Evolutionary conservation across 148 eudicot species (phyloP).

Genomic region (Simmondsia chinensis): DNA sequence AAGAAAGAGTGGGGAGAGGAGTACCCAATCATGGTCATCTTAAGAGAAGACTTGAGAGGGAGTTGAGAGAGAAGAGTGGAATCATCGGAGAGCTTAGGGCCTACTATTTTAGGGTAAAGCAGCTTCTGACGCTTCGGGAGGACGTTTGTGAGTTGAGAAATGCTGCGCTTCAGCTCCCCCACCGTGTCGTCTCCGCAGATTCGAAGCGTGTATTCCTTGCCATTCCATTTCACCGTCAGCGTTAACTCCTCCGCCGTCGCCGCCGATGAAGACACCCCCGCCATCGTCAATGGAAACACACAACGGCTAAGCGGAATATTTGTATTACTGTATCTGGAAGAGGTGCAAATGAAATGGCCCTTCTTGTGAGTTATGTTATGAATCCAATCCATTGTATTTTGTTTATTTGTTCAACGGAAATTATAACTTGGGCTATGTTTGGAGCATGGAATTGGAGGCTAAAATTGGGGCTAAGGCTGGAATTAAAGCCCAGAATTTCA

Average conservation of each 20-base stretch:
- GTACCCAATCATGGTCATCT: conserved; percentile 96
- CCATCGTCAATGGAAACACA: no score
- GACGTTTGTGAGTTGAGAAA: conserved; percentile 69
- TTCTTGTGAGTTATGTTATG: no score
- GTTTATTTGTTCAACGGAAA: no score
- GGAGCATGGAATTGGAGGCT: no score
- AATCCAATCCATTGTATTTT: no score
- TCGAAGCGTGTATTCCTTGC: conserved; percentile 78
- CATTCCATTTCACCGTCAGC: conserved; percentile 92
- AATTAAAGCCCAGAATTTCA: no score
- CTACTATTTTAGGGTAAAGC: conserved; percentile 71
- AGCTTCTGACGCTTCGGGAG: conserved; percentile 95
- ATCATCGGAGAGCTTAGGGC: conserved; percentile 72
- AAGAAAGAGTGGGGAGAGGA: background rate
- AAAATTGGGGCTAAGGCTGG: no score
- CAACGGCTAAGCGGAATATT: no score
- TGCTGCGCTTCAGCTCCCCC: conserved; percentile 83
- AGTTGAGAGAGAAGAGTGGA: conserved; percentile 55
- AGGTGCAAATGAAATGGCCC: no score
- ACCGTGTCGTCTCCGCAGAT: conserved; percentile 88
- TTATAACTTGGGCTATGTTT: no score
- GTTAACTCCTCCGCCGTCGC: conserved; percentile 76
- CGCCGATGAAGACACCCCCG: conserved; percentile 22
- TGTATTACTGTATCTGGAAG: no score
- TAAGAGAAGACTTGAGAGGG: conserved; percentile 75